Base-by-base conservation (phyloP, 1,284 basidiomycete species). In the Malassezia nana region DNA sequence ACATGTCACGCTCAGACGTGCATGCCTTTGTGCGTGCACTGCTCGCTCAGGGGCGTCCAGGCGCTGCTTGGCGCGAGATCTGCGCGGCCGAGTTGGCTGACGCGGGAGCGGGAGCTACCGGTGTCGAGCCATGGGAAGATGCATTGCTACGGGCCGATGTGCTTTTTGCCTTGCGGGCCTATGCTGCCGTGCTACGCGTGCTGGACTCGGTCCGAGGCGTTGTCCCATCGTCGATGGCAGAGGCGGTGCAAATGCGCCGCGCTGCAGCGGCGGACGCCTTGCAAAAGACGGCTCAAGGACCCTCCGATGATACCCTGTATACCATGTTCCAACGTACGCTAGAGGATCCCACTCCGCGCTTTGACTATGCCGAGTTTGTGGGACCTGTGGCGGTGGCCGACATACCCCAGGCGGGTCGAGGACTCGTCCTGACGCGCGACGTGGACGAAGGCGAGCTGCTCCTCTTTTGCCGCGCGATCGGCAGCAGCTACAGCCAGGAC, bases 351-450 rank as follows among this genome's bases (percentile, higher is more conserved):
- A 62, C 60, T 4, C 66, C 66, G 4, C 62, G 62, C 6, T 65
- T 69, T 22, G 57, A 60, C 38, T 46, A 60, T 7, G 57, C 58
- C 26, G 64, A 67, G 40, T 71, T 57, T 52, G 48, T 67, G 40
- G 68, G 67, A 2, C 66, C 69, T 2, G 55, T 70, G 1, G 48
- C 42, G 15, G 64, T 72, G 28, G 33, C 50, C 5, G 54, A 65
- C 38, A 70, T 71, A n/a, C 67, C 67, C 0, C 56, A 57, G 6
- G 70, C 70, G 0, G 70, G 70, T 0, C 58, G 70, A 12, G 70
- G 70, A 10, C 55, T 73, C 40, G 63, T 73, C 31, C 54, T 65
- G 6, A 65, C 62, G 3, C 52, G 62, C 1, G 68, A 71, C 45
- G 65, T 67, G 12, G 49, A 56, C 7, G 62, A 64, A 35, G 68